These are phyloP conservation scores for Dryas octopetala DNA, from an alignment of 306 rosid species.

Conservation along the genomic window DNA sequence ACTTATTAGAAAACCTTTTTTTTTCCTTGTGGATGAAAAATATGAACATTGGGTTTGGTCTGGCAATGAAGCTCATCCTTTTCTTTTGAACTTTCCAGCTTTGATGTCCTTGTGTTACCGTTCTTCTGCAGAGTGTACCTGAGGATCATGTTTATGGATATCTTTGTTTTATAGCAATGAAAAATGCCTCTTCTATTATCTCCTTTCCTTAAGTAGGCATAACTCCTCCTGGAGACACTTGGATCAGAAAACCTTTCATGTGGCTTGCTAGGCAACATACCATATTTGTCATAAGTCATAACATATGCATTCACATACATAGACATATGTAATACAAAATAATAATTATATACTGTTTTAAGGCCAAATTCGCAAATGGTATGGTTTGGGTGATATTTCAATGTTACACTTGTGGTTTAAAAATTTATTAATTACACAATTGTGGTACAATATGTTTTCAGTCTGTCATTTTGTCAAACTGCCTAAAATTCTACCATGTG, in stretches of 20 bases:
- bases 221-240: not conserved
- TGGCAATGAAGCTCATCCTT: not conserved
- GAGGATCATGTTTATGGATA: not conserved
- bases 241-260: too few relatives aligned
- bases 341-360: not conserved
- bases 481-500: too few relatives aligned
- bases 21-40: not conserved
- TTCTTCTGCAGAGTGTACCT: not conserved
- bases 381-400: too few relatives aligned
- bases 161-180: not conserved
- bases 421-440: too few relatives aligned
- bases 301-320: not conserved
- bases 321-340: too few relatives aligned
- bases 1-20: not conserved
- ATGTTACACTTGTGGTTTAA: too few relatives aligned
- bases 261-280: not conserved
- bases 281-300: not conserved
- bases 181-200: not conserved
- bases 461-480: too few relatives aligned
- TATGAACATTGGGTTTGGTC: not conserved
- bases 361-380: too few relatives aligned
- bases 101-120: not conserved
- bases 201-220: not conserved
- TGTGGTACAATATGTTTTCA: too few relatives aligned
- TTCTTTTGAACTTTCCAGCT: not conserved